A percentile compares a stretch with the other conserved stretches of the same genome.
These are phyloP conservation scores for Pseudopithomyces maydicus DNA, from an alignment of 2,329 filamentous ascomycete genomes.

Conservation along the genomic window DNA sequence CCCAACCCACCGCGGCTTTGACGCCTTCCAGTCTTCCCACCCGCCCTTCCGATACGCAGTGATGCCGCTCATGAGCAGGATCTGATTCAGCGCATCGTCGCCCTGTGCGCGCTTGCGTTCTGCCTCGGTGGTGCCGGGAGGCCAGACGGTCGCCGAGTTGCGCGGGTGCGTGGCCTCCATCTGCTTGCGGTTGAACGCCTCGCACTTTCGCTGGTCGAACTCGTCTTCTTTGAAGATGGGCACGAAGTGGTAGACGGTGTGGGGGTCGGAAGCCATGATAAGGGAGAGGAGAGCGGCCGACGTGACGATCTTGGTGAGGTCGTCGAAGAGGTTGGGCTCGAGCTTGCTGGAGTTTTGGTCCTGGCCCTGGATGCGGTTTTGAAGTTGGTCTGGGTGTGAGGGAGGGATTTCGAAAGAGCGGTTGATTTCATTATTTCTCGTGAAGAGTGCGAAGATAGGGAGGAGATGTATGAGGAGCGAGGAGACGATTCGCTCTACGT, in stretches of 20 bases:
- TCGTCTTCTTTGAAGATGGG: constrained; percentile 33
- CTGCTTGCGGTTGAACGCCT: constrained; percentile 20
- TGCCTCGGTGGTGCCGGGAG: constrained; percentile 1
- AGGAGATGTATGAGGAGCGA: constrained; percentile 26
- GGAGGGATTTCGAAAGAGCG: neutral
- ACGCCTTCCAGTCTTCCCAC: constrained; percentile 23
- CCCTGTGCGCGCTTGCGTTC: constrained; percentile 16
- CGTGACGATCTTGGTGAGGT: constrained; percentile 18
- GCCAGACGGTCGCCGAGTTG: constrained; percentile 1
- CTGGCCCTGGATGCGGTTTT: no score
- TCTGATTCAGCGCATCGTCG: constrained; percentile 25
- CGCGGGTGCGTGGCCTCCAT: constrained; percentile 19
- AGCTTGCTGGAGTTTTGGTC: no score
- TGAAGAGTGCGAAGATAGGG: constrained; percentile 22
- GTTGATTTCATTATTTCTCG: no score
- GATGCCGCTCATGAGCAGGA: constrained; percentile 26
- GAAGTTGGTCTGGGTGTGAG: neutral
- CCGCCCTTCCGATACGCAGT: constrained; percentile 32
- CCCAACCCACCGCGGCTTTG: neutral
- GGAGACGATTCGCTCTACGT: constrained; percentile 21
- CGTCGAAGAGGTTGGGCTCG: neutral
- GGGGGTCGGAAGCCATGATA: constrained; percentile 26
- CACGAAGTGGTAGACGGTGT: constrained; percentile 35
- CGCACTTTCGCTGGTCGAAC: constrained; percentile 19
- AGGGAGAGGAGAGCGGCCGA: constrained; percentile 30